Base-by-base conservation (phyloP, 139 green algal species). In the Gonium pectorale region DNA sequence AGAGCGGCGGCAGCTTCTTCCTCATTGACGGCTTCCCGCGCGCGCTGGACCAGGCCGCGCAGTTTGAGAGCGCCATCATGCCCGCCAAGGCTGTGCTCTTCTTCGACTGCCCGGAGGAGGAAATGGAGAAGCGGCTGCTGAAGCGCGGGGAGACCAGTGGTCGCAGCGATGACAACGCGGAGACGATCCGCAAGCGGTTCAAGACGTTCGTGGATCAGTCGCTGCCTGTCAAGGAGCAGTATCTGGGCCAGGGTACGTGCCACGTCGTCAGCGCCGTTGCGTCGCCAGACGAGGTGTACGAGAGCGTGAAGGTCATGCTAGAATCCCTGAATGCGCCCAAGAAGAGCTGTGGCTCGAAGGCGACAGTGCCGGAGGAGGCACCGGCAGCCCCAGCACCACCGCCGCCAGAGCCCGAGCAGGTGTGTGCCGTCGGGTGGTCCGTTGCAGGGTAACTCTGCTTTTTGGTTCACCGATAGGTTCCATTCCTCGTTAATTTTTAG, bases 151-250 rank as follows among this genome's bases (percentile, higher is more conserved):
- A 98, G 86, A 97, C 93, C 69, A 94, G 89, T 62, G 97, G 97
- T 0, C 91, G 97, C 49, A 94, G 92, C 46, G 97, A 99, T 74
- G 97, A 99, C 92, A 99, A 99, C 86, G 88, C 87, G 2, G 94
- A 90, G 60, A 98, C 95, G 46, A 99, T 99, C 86, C 87, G 88
- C 33, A 99, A 99, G 90, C 94, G 97, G 38, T 99, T 99, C 86
- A 91, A 93, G 77, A 96, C 96, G n/a, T 98, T 99, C 77, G 60
- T 96, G 44, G 91, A 96, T 41, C 85, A 93, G 60, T 95, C 86
- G 70, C 89, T 98, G 92, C 96, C 96, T 0, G 94, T 98, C 0
- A 90, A 98, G 27, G 73, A 96, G n/a, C 87, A 97, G 88, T 98
- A 98, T 66, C 77, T 92, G 40, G 40, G 22, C 0, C 74, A 90